These are phyloP conservation scores for Termitomyces sp. DNA, from an alignment of 768 basidiomycete species.

Conservation along the genomic window DNA sequence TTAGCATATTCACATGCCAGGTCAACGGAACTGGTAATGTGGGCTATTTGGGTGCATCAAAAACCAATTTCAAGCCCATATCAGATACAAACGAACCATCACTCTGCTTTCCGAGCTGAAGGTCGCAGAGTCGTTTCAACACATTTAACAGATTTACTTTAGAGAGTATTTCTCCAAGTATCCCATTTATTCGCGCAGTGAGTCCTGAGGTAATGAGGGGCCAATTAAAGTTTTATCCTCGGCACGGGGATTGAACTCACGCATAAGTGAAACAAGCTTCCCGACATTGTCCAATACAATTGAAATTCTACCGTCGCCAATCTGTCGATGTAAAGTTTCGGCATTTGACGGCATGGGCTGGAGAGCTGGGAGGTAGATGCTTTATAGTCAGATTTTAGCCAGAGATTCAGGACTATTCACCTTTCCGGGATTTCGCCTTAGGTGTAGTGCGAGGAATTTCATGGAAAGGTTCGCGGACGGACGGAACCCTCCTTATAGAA, in stretches of 20 bases:
- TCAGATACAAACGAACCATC: conserved; percentile 38
- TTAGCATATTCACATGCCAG: conserved; percentile 76
- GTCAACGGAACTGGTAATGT: conserved; percentile 56
- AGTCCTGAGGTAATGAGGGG: conserved; percentile 34
- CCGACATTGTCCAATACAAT: conserved; percentile 33
- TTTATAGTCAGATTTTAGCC: not conserved
- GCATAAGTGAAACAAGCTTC: conserved; percentile 42
- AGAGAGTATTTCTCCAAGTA: conserved; percentile 59
- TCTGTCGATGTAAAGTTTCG: conserved; percentile 20
- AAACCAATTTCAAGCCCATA: not conserved
- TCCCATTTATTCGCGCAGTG: conserved; percentile 54
- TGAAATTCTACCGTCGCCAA: conserved; percentile 10
- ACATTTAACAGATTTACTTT: conserved; percentile 66
- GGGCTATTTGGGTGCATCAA: conserved; percentile 34
- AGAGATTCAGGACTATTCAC: conserved; percentile 7
- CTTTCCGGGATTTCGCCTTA: conserved; percentile 35
- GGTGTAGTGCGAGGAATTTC: conserved; percentile 27
- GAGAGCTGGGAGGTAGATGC: conserved; percentile 17
- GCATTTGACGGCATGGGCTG: conserved; percentile 24
- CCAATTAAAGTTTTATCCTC: not conserved
- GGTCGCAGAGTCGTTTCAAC: conserved; percentile 54
- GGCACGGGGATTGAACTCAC: conserved; percentile 29
- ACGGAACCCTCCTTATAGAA: conserved; percentile 11
- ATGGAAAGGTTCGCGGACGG: conserved; percentile 10
- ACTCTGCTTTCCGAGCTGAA: conserved; percentile 30